These are phyloP conservation scores for Boechera retrofracta DNA, from an alignment of 345 rosid species.

Conservation along the genomic window DNA sequence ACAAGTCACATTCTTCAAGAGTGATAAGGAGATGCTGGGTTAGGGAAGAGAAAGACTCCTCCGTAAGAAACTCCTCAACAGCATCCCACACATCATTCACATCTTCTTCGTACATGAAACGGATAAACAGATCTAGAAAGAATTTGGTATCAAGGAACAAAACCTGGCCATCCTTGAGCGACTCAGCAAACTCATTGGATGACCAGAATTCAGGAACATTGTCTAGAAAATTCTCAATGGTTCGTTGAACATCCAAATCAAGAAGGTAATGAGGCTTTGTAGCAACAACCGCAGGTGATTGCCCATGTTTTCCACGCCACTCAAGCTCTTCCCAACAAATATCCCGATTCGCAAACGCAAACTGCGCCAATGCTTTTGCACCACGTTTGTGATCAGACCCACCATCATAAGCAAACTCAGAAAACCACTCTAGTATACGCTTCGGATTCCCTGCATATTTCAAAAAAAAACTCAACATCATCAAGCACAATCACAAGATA, in stretches of 20 bases:
- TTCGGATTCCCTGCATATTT: conserved; percentile 58
- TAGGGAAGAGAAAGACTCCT: conserved; percentile 66
- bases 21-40: conserved; percentile 74
- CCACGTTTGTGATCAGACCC: conserved; percentile 78
- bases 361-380: conserved; percentile 87
- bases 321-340: conserved; percentile 97
- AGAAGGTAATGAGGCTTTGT: conserved; percentile 96
- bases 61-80: conserved; percentile 67
- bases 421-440: conserved; percentile 74
- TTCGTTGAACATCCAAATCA: conserved; percentile 75
- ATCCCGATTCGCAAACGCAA: conserved; percentile 85
- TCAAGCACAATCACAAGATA: neutral
- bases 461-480: conserved; percentile 26
- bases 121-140: conserved; percentile 65
- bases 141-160: conserved; percentile 63
- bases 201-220: conserved; percentile 95
- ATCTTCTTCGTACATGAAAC: conserved; percentile 75
- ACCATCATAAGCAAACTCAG: conserved; percentile 61
- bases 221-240: conserved; percentile 76
- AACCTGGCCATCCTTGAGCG: conserved; percentile 82
- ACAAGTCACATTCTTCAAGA: conserved; percentile 67
- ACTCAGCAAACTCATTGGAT: conserved; percentile 76
- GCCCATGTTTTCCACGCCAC: conserved; percentile 97
- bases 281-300: conserved; percentile 93
- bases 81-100: conserved; percentile 70